A percentile compares a stretch with the other conserved stretches of the same genome.
These are phyloP conservation scores for Spatholobus suberectus DNA, from an alignment of 306 rosid genomes.

Conservation along the genomic window DNA sequence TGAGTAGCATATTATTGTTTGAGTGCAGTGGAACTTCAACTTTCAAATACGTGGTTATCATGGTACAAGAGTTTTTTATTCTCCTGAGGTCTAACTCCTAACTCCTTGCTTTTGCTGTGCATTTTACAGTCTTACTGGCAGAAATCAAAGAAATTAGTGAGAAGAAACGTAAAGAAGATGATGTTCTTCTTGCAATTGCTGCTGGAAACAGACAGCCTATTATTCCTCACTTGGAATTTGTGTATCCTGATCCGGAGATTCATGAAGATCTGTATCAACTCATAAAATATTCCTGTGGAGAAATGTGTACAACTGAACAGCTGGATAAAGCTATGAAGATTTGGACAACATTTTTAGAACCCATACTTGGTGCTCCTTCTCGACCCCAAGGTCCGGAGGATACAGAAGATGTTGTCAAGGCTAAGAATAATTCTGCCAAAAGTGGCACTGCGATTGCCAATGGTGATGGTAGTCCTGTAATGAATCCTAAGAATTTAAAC, in stretches of 20 bases:
- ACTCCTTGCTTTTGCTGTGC: constrained; percentile 35
- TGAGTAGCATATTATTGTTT: not conserved
- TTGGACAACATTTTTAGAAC: constrained; percentile 93
- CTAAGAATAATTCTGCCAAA: constrained; percentile 57
- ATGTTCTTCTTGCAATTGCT: constrained; percentile 88
- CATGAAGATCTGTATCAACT: constrained; percentile 95
- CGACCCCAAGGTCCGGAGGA: constrained; percentile 84
- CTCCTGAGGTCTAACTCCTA: not conserved
- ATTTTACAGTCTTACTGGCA: constrained; percentile 78
- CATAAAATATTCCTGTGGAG: constrained; percentile 93
- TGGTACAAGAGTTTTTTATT: not conserved
- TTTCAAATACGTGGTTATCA: not conserved
- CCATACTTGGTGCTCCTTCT: constrained; percentile 83
- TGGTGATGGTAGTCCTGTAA: constrained; percentile 65
- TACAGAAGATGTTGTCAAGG: constrained; percentile 85
- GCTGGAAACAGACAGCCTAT: constrained; percentile 90
- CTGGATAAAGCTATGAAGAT: constrained; percentile 93
- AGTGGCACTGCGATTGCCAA: constrained; percentile 58
- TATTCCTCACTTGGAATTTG: constrained; percentile 89
- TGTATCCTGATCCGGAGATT: constrained; percentile 79
- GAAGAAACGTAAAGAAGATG: constrained; percentile 92
- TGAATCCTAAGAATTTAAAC: constrained; percentile 63
- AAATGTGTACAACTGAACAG: constrained; percentile 90
- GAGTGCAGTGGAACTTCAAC: not conserved
- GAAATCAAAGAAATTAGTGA: constrained; percentile 97